Evolutionary conservation across 768 basidiomycete species (phyloP), one percentile per base, ranked within the genome.

Genomic region (Collybia nuda): DNA sequence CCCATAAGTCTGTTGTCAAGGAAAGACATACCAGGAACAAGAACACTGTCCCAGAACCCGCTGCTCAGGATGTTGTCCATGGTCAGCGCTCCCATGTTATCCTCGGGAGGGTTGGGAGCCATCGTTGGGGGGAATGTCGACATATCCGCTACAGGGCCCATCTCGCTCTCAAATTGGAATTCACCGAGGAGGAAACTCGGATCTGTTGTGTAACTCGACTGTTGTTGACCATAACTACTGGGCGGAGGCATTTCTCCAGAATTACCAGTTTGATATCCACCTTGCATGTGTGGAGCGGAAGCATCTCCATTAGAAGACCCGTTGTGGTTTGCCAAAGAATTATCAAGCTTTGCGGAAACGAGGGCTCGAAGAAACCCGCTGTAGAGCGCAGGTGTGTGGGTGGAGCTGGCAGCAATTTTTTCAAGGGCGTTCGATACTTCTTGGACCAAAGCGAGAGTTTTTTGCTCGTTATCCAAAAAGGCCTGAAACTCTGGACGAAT

Each of bases 341-440:
- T 50, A 40, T 74, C 72, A 18, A 71, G 50, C 56, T 71, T 77
- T 39, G 84, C 82, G 1, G 84, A 78, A 47, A 88, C 80, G 37
- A 96, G 80, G 2, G 88, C 87, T 2, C 85, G 85, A 19, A 94
- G 74, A 74, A 94, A 93, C 17, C 79, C 75, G 62, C 86, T 84
- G 74, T 98, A 98, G 35, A 98, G 76, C 5, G 91, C 88, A 0
- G 96, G 94, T 0, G 95, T 94, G 63, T 99, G 96, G 4, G 80
- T 72, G 1, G 86, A 74, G 61, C 89, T 88, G 22, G 84, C 85
- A 17, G 96, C 85, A 36, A 88, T 80, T 11, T 73, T 77, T 54
- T 93, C 91, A 21, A 98, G 79, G 0, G 84, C 76, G 51, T 90
- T 81, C 1, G 91, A 93, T 28, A 93, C 86, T 53, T 93, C 91